A percentile compares a stretch with the other conserved stretches of the same genome.
These are phyloP conservation scores for Alternaria incomplexa DNA, from an alignment of 2,329 filamentous ascomycete genomes.

Conservation along the genomic window DNA sequence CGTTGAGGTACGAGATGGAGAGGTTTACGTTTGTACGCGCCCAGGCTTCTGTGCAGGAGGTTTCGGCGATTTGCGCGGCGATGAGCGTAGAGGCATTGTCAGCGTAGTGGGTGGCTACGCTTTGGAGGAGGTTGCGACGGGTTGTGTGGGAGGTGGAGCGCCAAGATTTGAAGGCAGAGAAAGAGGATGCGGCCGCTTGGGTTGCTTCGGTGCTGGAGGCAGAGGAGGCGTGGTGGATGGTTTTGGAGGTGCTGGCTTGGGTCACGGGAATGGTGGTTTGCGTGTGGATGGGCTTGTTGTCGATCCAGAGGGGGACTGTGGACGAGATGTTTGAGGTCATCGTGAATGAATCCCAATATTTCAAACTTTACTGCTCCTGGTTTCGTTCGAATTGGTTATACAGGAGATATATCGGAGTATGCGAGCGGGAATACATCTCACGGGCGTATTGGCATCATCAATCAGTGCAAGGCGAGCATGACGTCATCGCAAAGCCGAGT, in stretches of 20 bases:
- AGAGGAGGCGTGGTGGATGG: slow-evolving; percentile 61
- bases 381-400: background rate
- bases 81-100: slow-evolving; percentile 64
- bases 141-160: slow-evolving; percentile 63
- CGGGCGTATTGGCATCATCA: background rate
- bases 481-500: background rate
- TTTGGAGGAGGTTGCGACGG: slow-evolving; percentile 72
- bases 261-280: slow-evolving; percentile 58
- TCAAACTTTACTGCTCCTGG: background rate
- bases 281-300: slow-evolving; percentile 48
- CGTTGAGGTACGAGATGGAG: slow-evolving; percentile 52
- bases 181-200: slow-evolving; percentile 64
- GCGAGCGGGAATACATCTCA: background rate
- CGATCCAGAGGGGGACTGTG: slow-evolving; percentile 52
- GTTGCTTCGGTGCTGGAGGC: slow-evolving; percentile 60
- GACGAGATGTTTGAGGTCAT: slow-evolving; percentile 5
- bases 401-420: background rate
- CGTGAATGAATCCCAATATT: background rate
- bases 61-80: slow-evolving; percentile 64
- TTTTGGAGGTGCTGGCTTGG: slow-evolving; percentile 59
- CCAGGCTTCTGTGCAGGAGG: slow-evolving; percentile 53
- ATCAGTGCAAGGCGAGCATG: background rate
- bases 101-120: slow-evolving; percentile 68
- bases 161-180: slow-evolving; percentile 72
- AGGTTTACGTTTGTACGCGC: slow-evolving; percentile 43